These are phyloP conservation scores for Lepiota subincarnata DNA, from an alignment of 768 basidiomycete species.

Conservation along the genomic window DNA sequence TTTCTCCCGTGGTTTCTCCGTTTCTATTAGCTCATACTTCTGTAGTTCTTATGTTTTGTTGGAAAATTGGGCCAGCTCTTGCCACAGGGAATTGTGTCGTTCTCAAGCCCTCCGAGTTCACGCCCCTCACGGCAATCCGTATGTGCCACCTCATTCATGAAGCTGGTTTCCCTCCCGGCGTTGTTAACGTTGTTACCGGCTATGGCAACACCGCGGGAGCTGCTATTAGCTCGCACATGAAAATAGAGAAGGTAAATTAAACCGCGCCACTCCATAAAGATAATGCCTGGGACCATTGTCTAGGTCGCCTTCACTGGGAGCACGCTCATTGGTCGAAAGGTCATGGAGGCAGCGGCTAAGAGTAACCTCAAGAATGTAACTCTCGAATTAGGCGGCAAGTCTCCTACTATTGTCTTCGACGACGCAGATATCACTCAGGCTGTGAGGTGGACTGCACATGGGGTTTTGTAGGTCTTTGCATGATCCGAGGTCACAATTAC, in stretches of 20 bases:
- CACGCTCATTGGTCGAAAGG: constrained; percentile 71
- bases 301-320: constrained; percentile 82
- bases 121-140: constrained; percentile 64
- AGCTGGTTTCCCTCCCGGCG: constrained; percentile 77
- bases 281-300: constrained; percentile 20
- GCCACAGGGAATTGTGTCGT: constrained; percentile 79
- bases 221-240: constrained; percentile 66
- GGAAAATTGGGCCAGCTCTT: constrained; percentile 81
- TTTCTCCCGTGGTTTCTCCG: background rate
- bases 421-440: constrained; percentile 72
- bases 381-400: constrained; percentile 80
- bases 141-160: constrained; percentile 55
- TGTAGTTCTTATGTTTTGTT: constrained; percentile 55
- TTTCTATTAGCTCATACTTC: constrained; percentile 14
- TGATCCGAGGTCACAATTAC: background rate
- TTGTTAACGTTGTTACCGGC: constrained; percentile 73
- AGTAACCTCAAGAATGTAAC: constrained; percentile 84
- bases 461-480: constrained; percentile 58
- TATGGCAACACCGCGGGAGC: constrained; percentile 66
- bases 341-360: constrained; percentile 76
- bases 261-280: constrained; percentile 54
- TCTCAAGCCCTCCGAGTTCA: constrained; percentile 78
- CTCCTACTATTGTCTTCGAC: constrained; percentile 67
- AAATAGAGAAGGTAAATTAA: constrained; percentile 63
- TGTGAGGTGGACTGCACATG: constrained; percentile 65